Conservation (phyloP, 352 stramenopile genomes). For the Phytophthora lateralis region DNA sequence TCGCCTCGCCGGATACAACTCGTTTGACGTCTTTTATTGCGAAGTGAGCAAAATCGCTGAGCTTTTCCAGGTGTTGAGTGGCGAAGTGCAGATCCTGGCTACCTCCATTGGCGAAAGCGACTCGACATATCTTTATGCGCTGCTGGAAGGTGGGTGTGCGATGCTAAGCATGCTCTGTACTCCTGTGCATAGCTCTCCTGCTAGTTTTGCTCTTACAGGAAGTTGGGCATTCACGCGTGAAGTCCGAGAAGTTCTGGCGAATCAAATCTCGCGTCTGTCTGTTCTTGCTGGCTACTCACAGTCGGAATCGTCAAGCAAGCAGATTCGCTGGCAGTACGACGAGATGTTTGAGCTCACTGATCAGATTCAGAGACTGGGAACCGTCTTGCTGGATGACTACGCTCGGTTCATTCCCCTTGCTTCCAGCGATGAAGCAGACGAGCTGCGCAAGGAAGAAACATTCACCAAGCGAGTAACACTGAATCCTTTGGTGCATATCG, state of each 20-base stretch:
- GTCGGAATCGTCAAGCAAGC: conserved; percentile 23
- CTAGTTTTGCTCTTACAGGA: conserved; percentile 44
- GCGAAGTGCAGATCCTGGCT: conserved; percentile 59
- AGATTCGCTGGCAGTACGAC: conserved; percentile 52
- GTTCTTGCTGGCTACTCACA: conserved; percentile 53
- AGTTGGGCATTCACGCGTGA: conserved; percentile 68
- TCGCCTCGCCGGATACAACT: conserved; percentile 78
- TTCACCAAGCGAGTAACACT: conserved; percentile 65
- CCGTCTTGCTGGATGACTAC: conserved; percentile 61
- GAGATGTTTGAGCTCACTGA: conserved; percentile 72
- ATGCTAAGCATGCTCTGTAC: conserved; percentile 71
- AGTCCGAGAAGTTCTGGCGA: conserved; percentile 66
- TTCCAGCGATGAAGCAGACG: conserved; percentile 51
- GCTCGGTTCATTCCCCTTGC: conserved; percentile 47
- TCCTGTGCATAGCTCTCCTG: conserved; percentile 37
- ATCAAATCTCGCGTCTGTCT: conserved; percentile 68
- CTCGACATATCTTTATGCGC: conserved; percentile 57
- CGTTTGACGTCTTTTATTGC: conserved; percentile 90
- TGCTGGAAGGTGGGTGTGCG: conserved; percentile 70
- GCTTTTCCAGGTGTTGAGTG: conserved; percentile 60
- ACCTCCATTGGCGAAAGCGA: conserved; percentile 68
- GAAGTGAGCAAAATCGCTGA: conserved; percentile 84
- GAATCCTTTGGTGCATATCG: conserved; percentile 77
- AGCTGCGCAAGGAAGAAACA: conserved; percentile 64
- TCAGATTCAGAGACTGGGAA: conserved; percentile 64